Base-by-base conservation (phyloP, 192 early-diverging fungal species). In the Coemansia guatemalensis region DNA sequence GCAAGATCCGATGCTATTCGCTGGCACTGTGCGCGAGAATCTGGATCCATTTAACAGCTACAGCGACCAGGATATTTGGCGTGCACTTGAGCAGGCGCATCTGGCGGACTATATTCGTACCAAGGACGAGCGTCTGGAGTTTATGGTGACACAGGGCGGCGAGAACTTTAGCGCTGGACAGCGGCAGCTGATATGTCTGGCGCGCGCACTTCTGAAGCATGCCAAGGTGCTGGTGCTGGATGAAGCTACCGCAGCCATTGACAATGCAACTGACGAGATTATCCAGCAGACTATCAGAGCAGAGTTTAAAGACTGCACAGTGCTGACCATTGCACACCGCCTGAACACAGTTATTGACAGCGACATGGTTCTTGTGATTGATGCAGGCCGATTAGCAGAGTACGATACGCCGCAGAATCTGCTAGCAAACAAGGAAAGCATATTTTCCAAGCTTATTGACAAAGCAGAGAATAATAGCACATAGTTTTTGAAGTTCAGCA, bases 11-110 rank as follows among this genome's bases (percentile, higher is more conserved):
- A 84, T 92, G 8, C 59, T 88, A 56, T 88, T 91, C 65, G 76
- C 78, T 54, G 89, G 89, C 23, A 86, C 88, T 8, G 62, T 94
- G 20, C 82, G 93, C 8, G 86, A 86, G 54, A 95, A 95, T 67
- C 68, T 95, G 26, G 93, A 97, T 69, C 93, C 93, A n/a, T 90
- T 92, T 67, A 78, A 72, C 47, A 86, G 89, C 62, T 86, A 89
- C 69, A 65, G 56, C 22, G 95, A 97, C 57, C 71, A 79, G 23
- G 76, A 80, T 29, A 71, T 95, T 41, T 93, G 91, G 90, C 60
- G 74, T 35, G 64, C 64, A 17, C 71, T 93, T 17, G 48, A 49
- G 5, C 44, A 56, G 11, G 64, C 64, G 8, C 64, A 65, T 35
- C 25, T 65, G 48, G 30, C 58, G 26, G 55, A 56, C 20, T 55